Base-by-base conservation (phyloP, 1,284 basidiomycete species). In the Cystobasidium pallidum region DNA sequence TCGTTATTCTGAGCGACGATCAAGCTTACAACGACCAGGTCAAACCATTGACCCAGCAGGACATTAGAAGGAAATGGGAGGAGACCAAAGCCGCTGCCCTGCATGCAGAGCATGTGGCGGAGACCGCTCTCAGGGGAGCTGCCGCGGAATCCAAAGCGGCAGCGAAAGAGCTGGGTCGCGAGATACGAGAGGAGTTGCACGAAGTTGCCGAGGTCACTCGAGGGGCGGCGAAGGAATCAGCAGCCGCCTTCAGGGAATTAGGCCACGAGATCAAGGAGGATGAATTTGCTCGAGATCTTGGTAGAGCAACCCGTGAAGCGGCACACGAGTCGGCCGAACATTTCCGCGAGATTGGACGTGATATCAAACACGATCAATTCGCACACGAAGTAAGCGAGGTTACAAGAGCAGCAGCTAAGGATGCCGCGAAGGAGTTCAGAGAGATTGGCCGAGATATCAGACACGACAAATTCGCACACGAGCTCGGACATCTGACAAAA, bases 221-320 rank as follows among this genome's bases (percentile, higher is more conserved):
- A 7, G 57, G 49, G 8, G 59, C 45, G 32, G 64, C 49, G 11
- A 8, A 68, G 2, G 54, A 68, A 59, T 54, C 64, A 28, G 52
- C 49, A 19, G 47, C 47, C 11, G 64, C 64, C 17, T 66, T 66
- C 49, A 15, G 52, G 26, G 49, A 55, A 26, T 26, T 68, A 15
- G 66, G 66, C 30, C 36, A 55, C 13, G 55, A 68, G 11, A 68
- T 68, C 21, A 59, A 49, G 30, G 54, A 68, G 24, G 66, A 68
- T 30, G 32, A 3, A 21, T 21, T 43, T 4, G 52, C 64, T 41
- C 34, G 21, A 24, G 39, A 51, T 15, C 19, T 47, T 11, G 52
- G 41, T n/a, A 66, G 32, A 41, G 51, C 47, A 13, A 54, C 47
- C 8, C 24, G 32, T 11, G 63, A 30, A 7, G 28, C 61, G 10